Base-by-base conservation (phyloP, 2,329 filamentous ascomycete genomes). In the Arthrobotrys entomopaga region DNA sequence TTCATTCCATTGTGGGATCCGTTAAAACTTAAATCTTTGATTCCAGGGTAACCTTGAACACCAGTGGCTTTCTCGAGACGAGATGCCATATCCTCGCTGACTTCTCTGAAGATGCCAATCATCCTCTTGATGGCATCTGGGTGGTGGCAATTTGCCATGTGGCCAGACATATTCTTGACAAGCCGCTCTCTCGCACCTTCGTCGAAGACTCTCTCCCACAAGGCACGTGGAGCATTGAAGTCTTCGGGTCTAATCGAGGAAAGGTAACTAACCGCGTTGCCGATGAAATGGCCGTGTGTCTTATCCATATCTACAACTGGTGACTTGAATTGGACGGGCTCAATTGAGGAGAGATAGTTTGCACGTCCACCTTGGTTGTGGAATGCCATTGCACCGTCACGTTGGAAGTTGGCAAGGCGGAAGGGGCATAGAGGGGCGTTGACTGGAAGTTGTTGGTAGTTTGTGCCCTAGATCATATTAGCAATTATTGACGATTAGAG, bases 331-430 rank as follows among this genome's bases (percentile, higher is more conserved):
- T 82, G 82, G 59, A 86, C 66, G 6, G 80, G 78, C 19, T 84
- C 83, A 80, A 84, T 86, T 24, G 83, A 84, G 43, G 83, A 84
- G 19, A 83, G 82, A 78, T 89, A 89, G 81, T 86, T 87, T 59
- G 87, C 87, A 77, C 88, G 87, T 82, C 89, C 89, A 65, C 83
- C 83, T 81, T 92, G 90, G 79, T 87, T 84, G 67, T 86, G 84
- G 78, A 88, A 87, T 0, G 88, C 86, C 89, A 92, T 92, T 71
- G 81, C 79, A 15, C 91, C 91, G 79, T 92, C 90, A 75, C 90
- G 87, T 80, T 92, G 89, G 84, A 88, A 91, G 84, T 86, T 84
- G 82, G 83, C 83, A n/a, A 74, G 57, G 82, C 79, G 83, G 81
- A 83, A 83, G 77, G 81, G 76, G 76, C 76, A 57, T 19, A 63